phyloP scores from a whole-genome alignment of 306 rosid genomes.

The Corylus avellana region DNA sequence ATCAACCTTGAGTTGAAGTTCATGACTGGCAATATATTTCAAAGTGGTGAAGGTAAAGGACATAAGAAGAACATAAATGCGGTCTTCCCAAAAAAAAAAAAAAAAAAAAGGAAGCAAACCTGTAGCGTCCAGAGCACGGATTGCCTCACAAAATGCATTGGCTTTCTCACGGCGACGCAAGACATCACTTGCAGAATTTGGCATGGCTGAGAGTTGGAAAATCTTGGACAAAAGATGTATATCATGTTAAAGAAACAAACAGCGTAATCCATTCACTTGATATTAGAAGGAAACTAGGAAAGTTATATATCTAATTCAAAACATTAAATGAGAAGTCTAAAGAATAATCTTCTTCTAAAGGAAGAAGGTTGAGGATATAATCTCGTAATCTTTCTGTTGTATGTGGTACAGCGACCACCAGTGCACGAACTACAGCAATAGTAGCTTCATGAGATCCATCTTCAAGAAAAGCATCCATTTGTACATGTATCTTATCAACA shows the following conservation, averaged over 20 bases:
- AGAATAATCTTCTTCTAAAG: not conserved
- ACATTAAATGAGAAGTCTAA: slow-evolving; percentile 4
- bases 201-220: slow-evolving; percentile 68
- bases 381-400: slow-evolving; percentile 88
- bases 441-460: slow-evolving; percentile 98
- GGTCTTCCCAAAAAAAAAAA: not conserved
- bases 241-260: slow-evolving; percentile 62
- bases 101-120: slow-evolving; percentile 41
- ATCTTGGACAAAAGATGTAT: slow-evolving; percentile 97
- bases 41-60: slow-evolving; percentile 6
- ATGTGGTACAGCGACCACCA: slow-evolving; percentile 91
- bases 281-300: slow-evolving; percentile 21
- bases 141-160: slow-evolving; percentile 92
- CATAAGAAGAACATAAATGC: slow-evolving; percentile 9
- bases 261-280: slow-evolving; percentile 15
- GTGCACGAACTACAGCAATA: slow-evolving; percentile 83
- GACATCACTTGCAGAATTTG: slow-evolving; percentile 55
- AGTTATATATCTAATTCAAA: slow-evolving; percentile 24
- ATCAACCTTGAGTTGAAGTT: slow-evolving; percentile 1
- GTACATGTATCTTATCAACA: slow-evolving; percentile 96
- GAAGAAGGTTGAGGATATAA: slow-evolving; percentile 73
- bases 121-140: slow-evolving; percentile 96
- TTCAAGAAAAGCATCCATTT: slow-evolving; percentile 99
- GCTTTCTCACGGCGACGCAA: slow-evolving; percentile 69
- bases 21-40: slow-evolving; percentile 3